Evolutionary conservation across 441 rosid genomes (phyloP).

Genomic region (Manihot esculenta): DNA sequence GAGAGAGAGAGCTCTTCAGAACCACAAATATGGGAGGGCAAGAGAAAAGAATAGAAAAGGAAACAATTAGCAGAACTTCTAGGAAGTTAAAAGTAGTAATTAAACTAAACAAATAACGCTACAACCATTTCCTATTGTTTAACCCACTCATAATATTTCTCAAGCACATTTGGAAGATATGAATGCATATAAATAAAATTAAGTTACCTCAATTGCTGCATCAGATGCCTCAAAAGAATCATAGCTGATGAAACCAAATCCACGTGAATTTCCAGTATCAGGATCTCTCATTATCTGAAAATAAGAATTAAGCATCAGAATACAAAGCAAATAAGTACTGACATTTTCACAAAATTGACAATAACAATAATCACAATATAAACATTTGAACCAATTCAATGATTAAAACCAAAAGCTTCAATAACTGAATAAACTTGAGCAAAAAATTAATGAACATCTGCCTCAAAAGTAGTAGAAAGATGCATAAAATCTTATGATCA

Average conservation of each 20-base stretch:
- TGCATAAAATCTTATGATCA: not conserved
- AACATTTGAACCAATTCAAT: not conserved
- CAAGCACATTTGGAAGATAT: not conserved
- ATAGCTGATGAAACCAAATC: constrained; percentile 95
- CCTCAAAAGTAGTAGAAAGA: not conserved
- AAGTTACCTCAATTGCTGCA: constrained; percentile 85
- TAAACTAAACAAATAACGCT: too few relatives aligned
- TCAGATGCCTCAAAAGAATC: constrained; percentile 97
- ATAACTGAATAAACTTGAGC: not conserved
- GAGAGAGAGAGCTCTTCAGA: too few relatives aligned
- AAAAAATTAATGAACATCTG: not conserved
- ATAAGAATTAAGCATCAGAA: constrained; percentile 16
- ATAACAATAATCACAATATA: not conserved
- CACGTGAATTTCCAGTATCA: constrained; percentile 92
- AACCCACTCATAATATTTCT: not conserved
- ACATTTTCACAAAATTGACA: not conserved
- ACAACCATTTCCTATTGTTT: too few relatives aligned
- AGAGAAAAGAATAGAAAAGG: not conserved
- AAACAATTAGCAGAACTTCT: not conserved
- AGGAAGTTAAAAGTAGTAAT: too few relatives aligned
- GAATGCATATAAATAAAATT: constrained; percentile 1
- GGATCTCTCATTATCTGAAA: constrained; percentile 97
- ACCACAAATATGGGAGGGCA: not conserved
- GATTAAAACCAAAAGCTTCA: not conserved
- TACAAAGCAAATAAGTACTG: not conserved